phyloP scores from a whole-genome alignment of 257 asterid genomes.

The Fraxinus pennsylvanica region DNA sequence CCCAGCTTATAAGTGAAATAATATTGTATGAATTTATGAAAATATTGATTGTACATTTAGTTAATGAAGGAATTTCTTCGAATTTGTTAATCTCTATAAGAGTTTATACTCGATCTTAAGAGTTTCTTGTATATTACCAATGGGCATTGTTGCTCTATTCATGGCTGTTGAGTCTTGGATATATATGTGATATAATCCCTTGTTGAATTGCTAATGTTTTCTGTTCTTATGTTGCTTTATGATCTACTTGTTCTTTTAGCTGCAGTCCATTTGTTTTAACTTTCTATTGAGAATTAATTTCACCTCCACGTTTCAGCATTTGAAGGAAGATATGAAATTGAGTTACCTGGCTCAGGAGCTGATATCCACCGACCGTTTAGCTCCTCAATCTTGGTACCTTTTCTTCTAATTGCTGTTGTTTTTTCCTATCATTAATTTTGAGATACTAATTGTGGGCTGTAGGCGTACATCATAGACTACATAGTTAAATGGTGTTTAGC shows the following conservation, averaged over 20 bases:
- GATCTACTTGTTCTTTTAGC: constrained; percentile 12
- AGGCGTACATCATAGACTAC: neutral
- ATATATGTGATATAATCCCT: neutral
- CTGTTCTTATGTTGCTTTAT: constrained; percentile 1
- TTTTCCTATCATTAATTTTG: constrained; percentile 6
- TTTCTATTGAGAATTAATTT: constrained; percentile 27
- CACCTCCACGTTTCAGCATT: constrained; percentile 57
- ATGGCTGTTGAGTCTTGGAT: constrained; percentile 1
- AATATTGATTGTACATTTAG: neutral
- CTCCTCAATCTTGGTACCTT: constrained; percentile 92
- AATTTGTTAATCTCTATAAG: constrained; percentile 3
- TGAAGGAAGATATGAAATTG: constrained; percentile 98
- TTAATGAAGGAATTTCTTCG: neutral
- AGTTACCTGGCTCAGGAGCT: constrained; percentile 96
- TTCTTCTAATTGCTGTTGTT: constrained; percentile 9
- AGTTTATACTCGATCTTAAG: constrained; percentile 12
- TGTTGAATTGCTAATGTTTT: constrained; percentile 18
- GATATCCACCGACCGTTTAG: constrained; percentile 85
- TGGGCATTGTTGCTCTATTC: neutral
- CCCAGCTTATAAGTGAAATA: neutral
- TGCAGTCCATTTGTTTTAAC: constrained; percentile 6
- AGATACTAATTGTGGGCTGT: constrained; percentile 15
- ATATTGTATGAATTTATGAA: neutral
- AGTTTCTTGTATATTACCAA: neutral
- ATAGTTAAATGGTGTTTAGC: neutral